Base-by-base conservation (phyloP, 2,329 filamentous ascomycete genomes). In the Graphium sp. region DNA sequence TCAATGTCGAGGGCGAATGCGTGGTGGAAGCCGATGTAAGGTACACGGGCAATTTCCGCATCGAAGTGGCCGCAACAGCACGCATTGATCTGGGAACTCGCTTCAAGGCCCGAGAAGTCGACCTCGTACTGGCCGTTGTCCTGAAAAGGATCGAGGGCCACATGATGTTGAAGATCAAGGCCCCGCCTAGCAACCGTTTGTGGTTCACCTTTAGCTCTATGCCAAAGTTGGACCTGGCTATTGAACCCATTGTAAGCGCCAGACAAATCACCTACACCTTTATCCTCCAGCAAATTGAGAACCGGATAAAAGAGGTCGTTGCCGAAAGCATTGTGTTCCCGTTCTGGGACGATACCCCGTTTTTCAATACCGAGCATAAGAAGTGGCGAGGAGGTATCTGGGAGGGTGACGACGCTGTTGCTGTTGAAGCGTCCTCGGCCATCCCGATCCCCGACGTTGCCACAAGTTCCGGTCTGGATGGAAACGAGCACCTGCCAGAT, bases 171-270 rank as follows among this genome's bases (percentile, higher is more conserved):
- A 79, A 83, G 43, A 74, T 95, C 49, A 98, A 98, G 49, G 82
- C 89, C 6, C 83, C 87, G 11, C 89, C 89, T 1, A 94, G 84
- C 50, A 98, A 98, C 48, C 72, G 89, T 22, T 50, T 93, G n/a
- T 98, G 89, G 89, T 71, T 95, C 39, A 77, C 84, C 1, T 98
- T 98, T 45, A 81, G 91, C 46, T 73, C 73, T n/a, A 81, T 84
- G 63, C 89, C 89, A 12, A 85, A 87, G 45, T 78, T 98, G 57
- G 84, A 92, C 35, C 74, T 94, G 62, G 72, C 72, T n/a, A 82
- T 95, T 24, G 84, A 95, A 47, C 89, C 89, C 4, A 85, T 98
- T 39, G 84, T 98, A 28, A 93, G 85, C 54, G 79, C 84, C 10
- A 73, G 87, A 33, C 87, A 95, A 47, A 93, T 98, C 38, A 95